Conservation (phyloP, 768 basidiomycete genomes). For the Suillus tomentosus region DNA sequence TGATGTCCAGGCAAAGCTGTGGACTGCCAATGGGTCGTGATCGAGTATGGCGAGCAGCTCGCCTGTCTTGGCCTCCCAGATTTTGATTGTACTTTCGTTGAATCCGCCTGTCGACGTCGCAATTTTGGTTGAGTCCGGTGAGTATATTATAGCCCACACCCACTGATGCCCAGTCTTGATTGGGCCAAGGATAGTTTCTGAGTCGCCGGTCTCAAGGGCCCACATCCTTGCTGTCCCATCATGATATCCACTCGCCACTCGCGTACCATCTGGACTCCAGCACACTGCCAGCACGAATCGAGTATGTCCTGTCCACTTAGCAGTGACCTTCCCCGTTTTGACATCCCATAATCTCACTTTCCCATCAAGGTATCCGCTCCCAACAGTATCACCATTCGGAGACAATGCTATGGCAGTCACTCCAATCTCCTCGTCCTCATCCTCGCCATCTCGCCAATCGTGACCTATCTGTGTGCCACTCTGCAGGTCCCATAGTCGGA, state of each 20-base stretch:
- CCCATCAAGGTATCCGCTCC: not conserved
- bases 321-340: not conserved
- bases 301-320: not conserved
- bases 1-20: slow-evolving; percentile 2
- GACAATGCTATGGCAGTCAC: not conserved
- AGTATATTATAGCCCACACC: not conserved
- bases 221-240: not conserved
- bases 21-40: not conserved
- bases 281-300: not conserved
- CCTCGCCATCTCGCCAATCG: not conserved
- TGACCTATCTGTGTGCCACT: not conserved
- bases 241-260: not conserved
- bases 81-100: not conserved
- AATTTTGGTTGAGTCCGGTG: not conserved
- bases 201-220: not conserved
- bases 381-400: not conserved
- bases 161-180: not conserved
- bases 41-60: not conserved
- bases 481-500: not conserved
- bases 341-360: not conserved
- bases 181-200: not conserved
- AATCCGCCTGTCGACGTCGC: not conserved
- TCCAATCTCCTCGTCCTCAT: not conserved
- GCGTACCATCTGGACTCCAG: slow-evolving; percentile 1
- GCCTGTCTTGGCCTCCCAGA: not conserved